phyloP scores from a whole-genome alignment of 345 rosid genomes.

The Reutealis trisperma region DNA sequence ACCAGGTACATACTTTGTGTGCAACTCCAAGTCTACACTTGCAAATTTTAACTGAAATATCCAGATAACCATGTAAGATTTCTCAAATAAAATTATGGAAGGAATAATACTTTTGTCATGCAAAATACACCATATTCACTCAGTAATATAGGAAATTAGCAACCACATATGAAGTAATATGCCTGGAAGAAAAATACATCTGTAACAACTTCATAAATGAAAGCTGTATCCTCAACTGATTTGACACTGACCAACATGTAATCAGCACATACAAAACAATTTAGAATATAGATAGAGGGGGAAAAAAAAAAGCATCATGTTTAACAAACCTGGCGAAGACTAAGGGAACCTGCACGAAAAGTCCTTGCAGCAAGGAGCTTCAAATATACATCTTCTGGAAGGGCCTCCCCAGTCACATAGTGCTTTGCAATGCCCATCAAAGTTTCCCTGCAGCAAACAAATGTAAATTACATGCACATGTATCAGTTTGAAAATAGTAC shows the following conservation, averaged over 20 bases:
- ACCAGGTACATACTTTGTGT: conserved; percentile 63
- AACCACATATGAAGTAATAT: neutral
- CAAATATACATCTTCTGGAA: conserved; percentile 78
- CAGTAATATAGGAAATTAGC: neutral
- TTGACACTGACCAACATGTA: neutral
- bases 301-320: conserved; percentile 6
- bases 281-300: neutral
- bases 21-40: conserved; percentile 74
- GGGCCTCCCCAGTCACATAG: conserved; percentile 76
- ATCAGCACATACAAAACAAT: neutral
- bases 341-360: conserved; percentile 78
- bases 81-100: no score
- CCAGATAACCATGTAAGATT: conserved; percentile 1
- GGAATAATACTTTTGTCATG: no score
- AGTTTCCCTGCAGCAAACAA: conserved; percentile 60
- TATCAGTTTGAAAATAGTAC: neutral
- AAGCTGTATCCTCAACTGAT: neutral
- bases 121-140: neutral
- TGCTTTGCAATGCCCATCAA: conserved; percentile 92
- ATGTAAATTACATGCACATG: conserved; percentile 9
- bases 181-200: neutral
- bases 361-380: conserved; percentile 94
- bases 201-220: neutral
- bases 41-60: conserved; percentile 66
- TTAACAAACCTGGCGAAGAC: conserved; percentile 82